A percentile compares a stretch with the other conserved stretches of the same genome.
Evolutionary conservation across 371 early-diverging fungal species (phyloP).

Genomic region (Funneliformis caledonium): DNA sequence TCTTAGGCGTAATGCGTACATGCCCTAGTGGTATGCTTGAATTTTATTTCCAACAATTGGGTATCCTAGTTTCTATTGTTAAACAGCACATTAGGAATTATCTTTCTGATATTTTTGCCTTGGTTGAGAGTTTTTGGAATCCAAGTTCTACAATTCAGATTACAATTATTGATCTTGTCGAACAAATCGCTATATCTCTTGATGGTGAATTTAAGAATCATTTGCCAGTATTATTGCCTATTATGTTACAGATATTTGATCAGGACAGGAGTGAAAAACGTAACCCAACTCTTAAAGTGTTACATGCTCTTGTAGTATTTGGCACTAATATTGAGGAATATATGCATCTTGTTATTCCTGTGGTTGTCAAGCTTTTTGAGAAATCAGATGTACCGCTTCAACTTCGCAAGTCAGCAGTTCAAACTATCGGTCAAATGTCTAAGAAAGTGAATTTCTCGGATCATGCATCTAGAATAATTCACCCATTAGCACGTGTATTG

Average conservation of each 20-base stretch:
- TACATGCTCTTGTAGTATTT: conserved; percentile 86
- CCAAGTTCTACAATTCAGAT: conserved; percentile 75
- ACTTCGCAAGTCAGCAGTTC: conserved; percentile 78
- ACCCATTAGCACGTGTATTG: conserved; percentile 84
- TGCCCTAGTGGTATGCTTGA: conserved; percentile 83
- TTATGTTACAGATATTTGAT: conserved; percentile 80
- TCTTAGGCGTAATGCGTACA: conserved; percentile 74
- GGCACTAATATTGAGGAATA: conserved; percentile 93
- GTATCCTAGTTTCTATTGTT: conserved; percentile 84
- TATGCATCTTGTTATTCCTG: conserved; percentile 91
- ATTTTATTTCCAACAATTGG: conserved; percentile 88
- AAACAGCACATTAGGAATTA: conserved; percentile 89
- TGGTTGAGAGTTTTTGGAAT: conserved; percentile 85
- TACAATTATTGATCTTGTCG: conserved; percentile 81
- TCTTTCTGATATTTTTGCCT: conserved; percentile 77
- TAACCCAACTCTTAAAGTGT: conserved; percentile 74
- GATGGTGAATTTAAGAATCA: conserved; percentile 90
- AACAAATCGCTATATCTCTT: conserved; percentile 84
- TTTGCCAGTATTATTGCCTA: conserved; percentile 67
- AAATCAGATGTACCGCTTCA: conserved; percentile 64
- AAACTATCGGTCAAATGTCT: conserved; percentile 80
- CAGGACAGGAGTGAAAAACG: conserved; percentile 74
- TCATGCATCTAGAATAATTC: conserved; percentile 90
- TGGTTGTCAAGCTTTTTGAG: conserved; percentile 84
- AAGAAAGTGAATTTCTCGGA: conserved; percentile 85